Evolutionary conservation across 768 basidiomycete genomes (phyloP).

Genomic region (Boletus insuetus): DNA sequence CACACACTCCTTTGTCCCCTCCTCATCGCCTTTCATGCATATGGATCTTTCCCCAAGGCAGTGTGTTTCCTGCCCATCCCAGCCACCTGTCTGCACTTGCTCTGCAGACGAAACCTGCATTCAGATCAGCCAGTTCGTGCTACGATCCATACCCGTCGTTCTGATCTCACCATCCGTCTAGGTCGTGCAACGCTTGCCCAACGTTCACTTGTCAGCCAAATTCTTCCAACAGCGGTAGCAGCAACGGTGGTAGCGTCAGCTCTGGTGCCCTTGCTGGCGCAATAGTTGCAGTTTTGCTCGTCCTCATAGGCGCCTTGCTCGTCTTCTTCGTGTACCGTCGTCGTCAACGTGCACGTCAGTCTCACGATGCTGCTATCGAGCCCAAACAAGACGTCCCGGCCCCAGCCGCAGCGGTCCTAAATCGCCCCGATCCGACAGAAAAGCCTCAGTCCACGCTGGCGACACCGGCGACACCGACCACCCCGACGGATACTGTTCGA

Average conservation of each 20-base stretch:
- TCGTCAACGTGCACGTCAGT: slow-evolving; percentile 42
- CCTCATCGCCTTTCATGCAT: slow-evolving; percentile 26
- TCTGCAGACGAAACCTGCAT: slow-evolving; percentile 54
- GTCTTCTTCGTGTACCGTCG: slow-evolving; percentile 67
- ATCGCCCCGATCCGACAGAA: slow-evolving; percentile 78
- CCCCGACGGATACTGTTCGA: slow-evolving; percentile 38
- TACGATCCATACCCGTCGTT: background rate
- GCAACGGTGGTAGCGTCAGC: slow-evolving; percentile 47
- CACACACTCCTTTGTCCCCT: slow-evolving; percentile 36
- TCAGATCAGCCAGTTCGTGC: slow-evolving; percentile 54
- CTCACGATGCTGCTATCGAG: slow-evolving; percentile 34
- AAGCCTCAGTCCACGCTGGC: slow-evolving; percentile 37
- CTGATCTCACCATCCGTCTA: slow-evolving; percentile 25
- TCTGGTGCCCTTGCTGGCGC: slow-evolving; percentile 74
- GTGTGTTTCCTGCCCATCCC: slow-evolving; percentile 51
- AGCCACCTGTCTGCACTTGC: slow-evolving; percentile 54
- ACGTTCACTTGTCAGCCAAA: slow-evolving; percentile 49
- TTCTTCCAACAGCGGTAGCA: slow-evolving; percentile 5
- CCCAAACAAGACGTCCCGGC: slow-evolving; percentile 64
- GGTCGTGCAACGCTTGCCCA: slow-evolving; percentile 58
- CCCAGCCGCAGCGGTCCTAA: slow-evolving; percentile 73
- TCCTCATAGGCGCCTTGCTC: slow-evolving; percentile 50
- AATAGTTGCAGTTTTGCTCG: slow-evolving; percentile 60
- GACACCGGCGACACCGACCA: slow-evolving; percentile 14
- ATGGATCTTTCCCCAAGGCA: slow-evolving; percentile 40